Percentiles rank a stretch among this genome's conserved stretches.
Conservation (phyloP, 495 filamentous ascomycete species). For the Neurospora cerealis region DNA sequence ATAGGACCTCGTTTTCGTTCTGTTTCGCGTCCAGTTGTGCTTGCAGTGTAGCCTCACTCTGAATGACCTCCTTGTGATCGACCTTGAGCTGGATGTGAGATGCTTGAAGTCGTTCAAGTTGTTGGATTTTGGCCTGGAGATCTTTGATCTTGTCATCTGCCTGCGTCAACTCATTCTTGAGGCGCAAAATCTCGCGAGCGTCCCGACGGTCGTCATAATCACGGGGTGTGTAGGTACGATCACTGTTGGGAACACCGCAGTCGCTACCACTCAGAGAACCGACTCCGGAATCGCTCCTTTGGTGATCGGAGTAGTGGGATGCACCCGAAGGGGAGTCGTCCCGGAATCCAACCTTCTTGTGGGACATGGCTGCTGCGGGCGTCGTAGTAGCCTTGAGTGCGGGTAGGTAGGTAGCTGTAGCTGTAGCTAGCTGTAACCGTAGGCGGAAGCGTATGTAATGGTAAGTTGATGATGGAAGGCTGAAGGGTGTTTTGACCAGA, state of each 20-base stretch:
- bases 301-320: conserved; percentile 21
- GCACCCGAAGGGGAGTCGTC: conserved; percentile 19
- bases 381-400: not conserved
- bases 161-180: conserved; percentile 12
- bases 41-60: conserved; percentile 61
- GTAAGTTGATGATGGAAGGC: conserved; percentile 3
- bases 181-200: conserved; percentile 11
- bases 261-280: conserved; percentile 27
- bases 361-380: conserved; percentile 15
- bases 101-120: conserved; percentile 12
- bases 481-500: conserved; percentile 13
- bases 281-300: conserved; percentile 25
- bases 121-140: not conserved
- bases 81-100: conserved; percentile 45
- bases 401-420: not conserved
- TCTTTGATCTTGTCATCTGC: conserved; percentile 13
- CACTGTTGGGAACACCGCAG: conserved; percentile 16
- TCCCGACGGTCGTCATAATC: conserved; percentile 15
- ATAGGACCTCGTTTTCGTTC: conserved; percentile 61
- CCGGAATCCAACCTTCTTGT: conserved; percentile 26
- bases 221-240: conserved; percentile 12
- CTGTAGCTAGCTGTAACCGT: conserved; percentile 3
- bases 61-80: conserved; percentile 44
- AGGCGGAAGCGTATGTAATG: not conserved
- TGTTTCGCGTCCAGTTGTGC: conserved; percentile 72